These are phyloP conservation scores for Anastatica hierochuntica DNA, from an alignment of 345 rosid species.

Conservation along the genomic window DNA sequence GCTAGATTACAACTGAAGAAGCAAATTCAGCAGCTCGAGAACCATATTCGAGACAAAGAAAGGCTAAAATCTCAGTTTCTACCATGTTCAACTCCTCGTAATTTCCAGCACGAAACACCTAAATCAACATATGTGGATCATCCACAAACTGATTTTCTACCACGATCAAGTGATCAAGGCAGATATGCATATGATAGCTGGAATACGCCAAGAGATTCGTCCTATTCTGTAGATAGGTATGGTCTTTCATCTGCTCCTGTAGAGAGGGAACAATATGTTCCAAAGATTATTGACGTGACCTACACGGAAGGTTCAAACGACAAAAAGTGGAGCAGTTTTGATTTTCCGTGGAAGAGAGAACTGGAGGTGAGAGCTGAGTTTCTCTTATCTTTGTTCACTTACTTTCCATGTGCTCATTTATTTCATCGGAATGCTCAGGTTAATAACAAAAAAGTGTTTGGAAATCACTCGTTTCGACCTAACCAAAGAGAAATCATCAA, in stretches of 20 bases:
- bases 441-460: slow-evolving; percentile 87
- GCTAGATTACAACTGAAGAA: slow-evolving; percentile 66
- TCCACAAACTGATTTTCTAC: slow-evolving; percentile 36
- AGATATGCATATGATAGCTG: slow-evolving; percentile 34
- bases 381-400: slow-evolving; percentile 12
- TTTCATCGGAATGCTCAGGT: slow-evolving; percentile 42
- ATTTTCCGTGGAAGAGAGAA: slow-evolving; percentile 76
- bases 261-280: slow-evolving; percentile 65
- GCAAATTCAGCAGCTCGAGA: slow-evolving; percentile 74
- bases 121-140: slow-evolving; percentile 37
- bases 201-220: slow-evolving; percentile 49
- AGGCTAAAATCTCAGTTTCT: slow-evolving; percentile 53
- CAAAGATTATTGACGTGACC: slow-evolving; percentile 61
- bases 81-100: slow-evolving; percentile 42
- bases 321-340: slow-evolving; percentile 61
- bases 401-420: slow-evolving; percentile 18
- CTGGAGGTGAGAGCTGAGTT: slow-evolving; percentile 52
- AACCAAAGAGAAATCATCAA: slow-evolving; percentile 92
- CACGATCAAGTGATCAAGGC: slow-evolving; percentile 35
- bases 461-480: slow-evolving; percentile 95
- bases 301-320: slow-evolving; percentile 92
- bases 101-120: slow-evolving; percentile 59
- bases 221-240: slow-evolving; percentile 50
- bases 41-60: slow-evolving; percentile 42
- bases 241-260: slow-evolving; percentile 42